Percentiles rank a stretch among this genome's conserved stretches.
These are phyloP conservation scores for Boletus bicolor DNA, from an alignment of 768 basidiomycete species.

Conservation along the genomic window DNA sequence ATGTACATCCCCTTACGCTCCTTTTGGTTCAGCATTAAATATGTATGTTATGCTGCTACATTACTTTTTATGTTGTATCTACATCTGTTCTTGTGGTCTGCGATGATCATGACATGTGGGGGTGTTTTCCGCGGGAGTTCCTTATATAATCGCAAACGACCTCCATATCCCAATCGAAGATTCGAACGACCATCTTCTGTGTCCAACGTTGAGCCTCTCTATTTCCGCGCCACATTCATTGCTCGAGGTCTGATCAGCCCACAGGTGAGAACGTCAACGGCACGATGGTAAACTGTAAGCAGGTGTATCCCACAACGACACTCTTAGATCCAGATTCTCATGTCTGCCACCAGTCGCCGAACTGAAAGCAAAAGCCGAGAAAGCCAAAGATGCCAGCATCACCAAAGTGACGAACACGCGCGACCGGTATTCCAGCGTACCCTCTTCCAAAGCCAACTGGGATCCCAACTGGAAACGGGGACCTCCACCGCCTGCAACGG, in stretches of 20 bases:
- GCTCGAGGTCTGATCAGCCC: not conserved
- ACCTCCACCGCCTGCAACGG: constrained; percentile 38
- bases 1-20: constrained; percentile 1
- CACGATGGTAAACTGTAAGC: constrained; percentile 33
- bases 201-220: not conserved
- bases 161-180: not conserved
- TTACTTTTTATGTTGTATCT: constrained; percentile 10
- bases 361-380: constrained; percentile 60
- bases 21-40: constrained; percentile 1
- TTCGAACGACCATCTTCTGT: not conserved
- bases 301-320: not conserved
- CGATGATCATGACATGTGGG: too few species aligned
- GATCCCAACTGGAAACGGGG: constrained; percentile 52
- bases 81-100: not conserved
- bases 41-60: constrained; percentile 10
- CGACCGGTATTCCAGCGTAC: constrained; percentile 53
- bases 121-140: not conserved
- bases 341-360: constrained; percentile 48
- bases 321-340: constrained; percentile 2
- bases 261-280: not conserved
- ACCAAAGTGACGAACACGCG: constrained; percentile 51
- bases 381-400: constrained; percentile 55
- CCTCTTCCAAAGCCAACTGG: constrained; percentile 63
- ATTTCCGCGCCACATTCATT: not conserved
- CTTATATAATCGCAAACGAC: not conserved